Evolutionary conservation across 2,329 filamentous ascomycete genomes (phyloP), one percentile per base, ranked within the genome.

Genomic region (Fonsecaea erecta): DNA sequence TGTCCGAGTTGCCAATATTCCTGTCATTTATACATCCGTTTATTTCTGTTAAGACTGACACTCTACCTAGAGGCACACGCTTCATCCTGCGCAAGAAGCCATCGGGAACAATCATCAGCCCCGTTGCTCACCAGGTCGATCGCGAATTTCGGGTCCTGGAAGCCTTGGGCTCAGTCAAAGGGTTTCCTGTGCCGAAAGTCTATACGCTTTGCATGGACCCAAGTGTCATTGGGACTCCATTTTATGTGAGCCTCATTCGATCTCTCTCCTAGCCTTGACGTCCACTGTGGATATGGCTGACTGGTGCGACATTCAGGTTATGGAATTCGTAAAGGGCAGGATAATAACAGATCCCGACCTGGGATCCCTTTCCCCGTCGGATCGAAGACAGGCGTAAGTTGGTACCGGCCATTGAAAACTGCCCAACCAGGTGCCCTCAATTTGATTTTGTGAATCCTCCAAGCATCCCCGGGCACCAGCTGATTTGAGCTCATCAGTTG

Each of bases 81-180:
- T 95, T 88, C 79, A 92, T 96, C 48, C 85, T 96, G 81, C 90
- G 92, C 77, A 96, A 96, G 84, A 96, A 96, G 79, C 92, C 92
- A 0, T 91, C 92, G n/a, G 92, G 92, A 67, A 86, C 87, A 79
- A 87, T 96, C 53, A 83, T 96, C 52, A 93, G 90, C 74, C 90
- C 90, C 79, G 91, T 92, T 1, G 92, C 92, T 18, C 92, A 96
- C 81, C 90, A 93, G 77, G 91, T 96, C 74, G 92, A 96, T 81
- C 89, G 92, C 73, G 92, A 96, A 78, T 92, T 92, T 81, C 86
- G 88, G 71, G 88, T 96, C 74, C 88, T 96, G 74, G 85, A 90
- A 74, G 91, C 92, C 7, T 84, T 96, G 30, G 85, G 85, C 71
- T 81, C 77, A 59, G 92, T 90, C 24, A 85, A 88, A 74, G 64